Conservation (phyloP, 2,329 filamentous ascomycete genomes). For the Aspergillus caelatus region DNA sequence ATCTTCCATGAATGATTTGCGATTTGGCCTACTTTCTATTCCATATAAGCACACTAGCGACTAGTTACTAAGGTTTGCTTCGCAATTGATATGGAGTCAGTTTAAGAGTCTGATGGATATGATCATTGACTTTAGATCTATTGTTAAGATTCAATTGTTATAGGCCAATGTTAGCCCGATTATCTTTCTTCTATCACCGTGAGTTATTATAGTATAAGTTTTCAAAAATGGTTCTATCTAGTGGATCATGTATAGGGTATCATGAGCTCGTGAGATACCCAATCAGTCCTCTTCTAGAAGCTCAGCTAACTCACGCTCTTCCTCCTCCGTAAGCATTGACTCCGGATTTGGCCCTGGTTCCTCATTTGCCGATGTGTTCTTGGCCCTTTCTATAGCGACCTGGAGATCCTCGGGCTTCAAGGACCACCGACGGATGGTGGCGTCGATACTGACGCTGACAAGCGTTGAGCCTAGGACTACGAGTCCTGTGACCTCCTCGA, state of each 20-base stretch:
- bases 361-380: conserved; percentile 47
- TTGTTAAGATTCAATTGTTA: no score
- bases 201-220: background rate
- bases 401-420: conserved; percentile 65
- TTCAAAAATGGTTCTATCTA: background rate
- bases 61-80: no score
- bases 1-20: background rate
- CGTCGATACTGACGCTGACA: conserved; percentile 86
- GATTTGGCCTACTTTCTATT: background rate
- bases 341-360: conserved; percentile 52
- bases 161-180: no score
- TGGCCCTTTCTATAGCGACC: conserved; percentile 55
- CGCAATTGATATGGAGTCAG: no score
- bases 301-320: conserved; percentile 89
- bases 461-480: conserved; percentile 62
- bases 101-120: no score
- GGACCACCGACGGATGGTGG: conserved; percentile 83
- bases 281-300: conserved; percentile 72
- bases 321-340: conserved; percentile 74
- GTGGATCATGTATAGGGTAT: background rate
- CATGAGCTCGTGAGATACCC: background rate
- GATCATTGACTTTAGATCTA: no score
- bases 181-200: no score
- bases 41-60: background rate
- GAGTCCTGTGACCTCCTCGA: conserved; percentile 86